Base-by-base conservation (phyloP, 495 filamentous ascomycete genomes). In the Xylaria scruposa region DNA sequence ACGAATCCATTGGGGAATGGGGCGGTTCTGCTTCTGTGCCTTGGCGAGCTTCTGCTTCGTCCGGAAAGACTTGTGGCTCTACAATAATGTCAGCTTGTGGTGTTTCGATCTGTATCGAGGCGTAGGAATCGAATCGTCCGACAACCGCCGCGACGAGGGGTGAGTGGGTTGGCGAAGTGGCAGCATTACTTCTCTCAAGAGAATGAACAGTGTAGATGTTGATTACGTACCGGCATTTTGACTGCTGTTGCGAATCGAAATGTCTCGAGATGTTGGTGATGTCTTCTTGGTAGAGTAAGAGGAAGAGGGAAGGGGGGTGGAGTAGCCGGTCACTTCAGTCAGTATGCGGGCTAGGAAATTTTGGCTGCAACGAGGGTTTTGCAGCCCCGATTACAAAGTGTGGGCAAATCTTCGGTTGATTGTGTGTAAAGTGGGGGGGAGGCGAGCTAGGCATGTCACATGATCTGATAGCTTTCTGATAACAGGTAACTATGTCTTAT, bases 21-120 rank as follows among this genome's bases (percentile, higher is more conserved):
- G 96, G 78, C 97, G 90, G 92, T 98, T 99, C 89, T 97, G 94
- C 88, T 97, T 97, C 90, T 97, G 94, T 81, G 96, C 96, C 90
- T 94, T 97, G 81, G 97, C 96, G 88, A 99, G 96, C 96, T 99
- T 99, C 85, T 96, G 92, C 95, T 99, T 99, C 85, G 94, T 97
- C 83, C 93, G 92, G 93, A 98, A 98, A 81, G 94, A 93, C 91
- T 98, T 98, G 89, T 99, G 94, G 90, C 91, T 94, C 94, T 97
- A 63, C 46, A 64, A 9, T 13, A 73, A 53, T 19, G 70, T 78
- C 73, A 78, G 75, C 51, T 31, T 66, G 3, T 49, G 17, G 31
- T 59, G 70, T 71, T 53, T 47, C 61, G 5, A 36, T 13, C 21
- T 31, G 21, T 44, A 33, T 33, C 47, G 19, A 17, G 9, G 62